Evolutionary conservation across 352 stramenopile species (phyloP).

Genomic region (Pythium sukuiense): DNA sequence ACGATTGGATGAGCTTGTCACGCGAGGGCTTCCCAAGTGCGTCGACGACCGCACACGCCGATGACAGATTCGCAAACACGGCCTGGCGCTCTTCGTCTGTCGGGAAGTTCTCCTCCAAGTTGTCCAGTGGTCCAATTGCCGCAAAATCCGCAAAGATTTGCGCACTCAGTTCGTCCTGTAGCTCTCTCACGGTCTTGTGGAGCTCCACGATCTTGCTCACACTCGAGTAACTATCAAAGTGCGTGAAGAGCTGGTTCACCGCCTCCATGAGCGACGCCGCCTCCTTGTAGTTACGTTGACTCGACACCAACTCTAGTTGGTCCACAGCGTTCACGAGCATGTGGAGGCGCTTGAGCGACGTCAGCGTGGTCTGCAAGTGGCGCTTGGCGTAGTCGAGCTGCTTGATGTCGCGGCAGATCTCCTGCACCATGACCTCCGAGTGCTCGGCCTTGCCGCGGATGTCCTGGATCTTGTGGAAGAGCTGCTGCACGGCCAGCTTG

Average conservation of each 20-base stretch:
- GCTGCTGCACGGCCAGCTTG: constrained; percentile 81
- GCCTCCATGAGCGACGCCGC: constrained; percentile 96
- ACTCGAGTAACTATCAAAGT: constrained; percentile 95
- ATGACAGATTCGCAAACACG: constrained; percentile 68
- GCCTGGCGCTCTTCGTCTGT: constrained; percentile 62
- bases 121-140: constrained; percentile 73
- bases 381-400: constrained; percentile 97
- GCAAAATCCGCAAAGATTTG: constrained; percentile 92
- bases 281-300: constrained; percentile 91
- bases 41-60: constrained; percentile 66
- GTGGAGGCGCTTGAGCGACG: constrained; percentile 95
- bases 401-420: constrained; percentile 99
- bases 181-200: constrained; percentile 84
- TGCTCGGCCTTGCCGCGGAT: constrained; percentile 95
- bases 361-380: constrained; percentile 95
- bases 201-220: constrained; percentile 94
- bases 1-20: constrained; percentile 70
- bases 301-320: constrained; percentile 84
- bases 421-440: constrained; percentile 95
- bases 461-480: constrained; percentile 92
- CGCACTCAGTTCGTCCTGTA: constrained; percentile 87
- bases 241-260: constrained; percentile 93
- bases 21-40: constrained; percentile 66
- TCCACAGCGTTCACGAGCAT: constrained; percentile 98
- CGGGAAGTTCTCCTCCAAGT: constrained; percentile 71